Evolutionary conservation across 2,329 filamentous ascomycete genomes (phyloP).

Genomic region (Simplicillium aogashimaense): DNA sequence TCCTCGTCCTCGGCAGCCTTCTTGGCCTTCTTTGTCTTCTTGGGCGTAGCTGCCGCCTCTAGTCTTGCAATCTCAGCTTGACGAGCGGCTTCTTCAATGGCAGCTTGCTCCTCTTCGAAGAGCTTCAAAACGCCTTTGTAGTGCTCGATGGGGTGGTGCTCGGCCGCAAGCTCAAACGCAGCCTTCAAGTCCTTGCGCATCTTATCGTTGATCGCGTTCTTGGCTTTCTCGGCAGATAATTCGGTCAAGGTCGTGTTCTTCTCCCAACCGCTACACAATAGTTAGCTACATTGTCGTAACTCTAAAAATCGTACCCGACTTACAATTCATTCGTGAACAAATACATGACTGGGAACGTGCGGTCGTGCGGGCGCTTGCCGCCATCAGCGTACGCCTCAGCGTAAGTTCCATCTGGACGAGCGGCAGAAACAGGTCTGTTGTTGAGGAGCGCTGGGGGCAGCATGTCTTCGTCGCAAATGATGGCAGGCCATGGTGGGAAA

Average conservation of each 20-base stretch:
- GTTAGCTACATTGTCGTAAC: conserved; percentile 1
- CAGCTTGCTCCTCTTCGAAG: conserved; percentile 55
- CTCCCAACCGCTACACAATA: conserved; percentile 67
- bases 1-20: conserved; percentile 47
- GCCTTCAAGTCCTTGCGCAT: conserved; percentile 68
- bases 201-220: conserved; percentile 61
- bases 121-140: conserved; percentile 75
- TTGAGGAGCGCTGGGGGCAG: conserved; percentile 69
- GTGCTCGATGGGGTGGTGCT: conserved; percentile 66
- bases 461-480: conserved; percentile 92
- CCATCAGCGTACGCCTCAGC: conserved; percentile 80
- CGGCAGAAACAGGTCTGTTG: conserved; percentile 74
- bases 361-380: conserved; percentile 74
- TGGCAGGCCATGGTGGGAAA: conserved; percentile 86
- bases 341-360: conserved; percentile 93
- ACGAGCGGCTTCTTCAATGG: conserved; percentile 38
- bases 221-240: conserved; percentile 64
- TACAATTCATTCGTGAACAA: conserved; percentile 94
- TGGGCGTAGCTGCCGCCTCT: conserved; percentile 26
- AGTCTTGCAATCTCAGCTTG: conserved; percentile 29
- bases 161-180: conserved; percentile 71
- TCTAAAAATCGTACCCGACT: conserved; percentile 29
- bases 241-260: conserved; percentile 73
- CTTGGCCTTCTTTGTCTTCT: conserved; percentile 34
- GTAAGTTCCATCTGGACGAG: conserved; percentile 74